Base-by-base conservation (phyloP, 2,329 filamentous ascomycete species). In the Capronia americana region DNA sequence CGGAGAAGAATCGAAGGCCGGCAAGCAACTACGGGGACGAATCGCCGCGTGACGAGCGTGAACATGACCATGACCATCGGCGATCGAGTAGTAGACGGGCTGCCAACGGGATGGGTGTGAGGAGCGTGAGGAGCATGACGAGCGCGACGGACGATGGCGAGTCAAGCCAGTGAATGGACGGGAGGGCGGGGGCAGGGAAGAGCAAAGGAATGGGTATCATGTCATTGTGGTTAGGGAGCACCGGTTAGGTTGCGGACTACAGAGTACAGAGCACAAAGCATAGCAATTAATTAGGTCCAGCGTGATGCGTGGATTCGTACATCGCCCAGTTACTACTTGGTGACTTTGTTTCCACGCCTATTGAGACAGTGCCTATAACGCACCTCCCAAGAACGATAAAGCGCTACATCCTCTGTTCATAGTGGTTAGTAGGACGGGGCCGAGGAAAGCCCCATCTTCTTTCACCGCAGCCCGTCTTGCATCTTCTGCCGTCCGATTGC, bases 1-100 rank as follows among this genome's bases (percentile, higher is more conserved):
- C 91, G 61, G 91, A 93, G 78, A 94, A 93, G 84, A 92, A 92
- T 72, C 89, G 89, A 10, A 62, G 38, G 34, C 60, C 60, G 8
- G 14, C 28, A n/a, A 32, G 60, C 53, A 34, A 56, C 17, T 38
- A 54, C 58, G 48, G 46, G 46, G 58, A 54, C 8, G 11, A 44
- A n/a, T 6, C 38, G 24, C 17, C 38, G 12, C 46, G 44, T 4
- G 58, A 54, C 32, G 58, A 61, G 24, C 44, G n/a, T 26, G 57
- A 34, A 28, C 26, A 41, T 17, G 34, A 41, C 34, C 30, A 41
- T 6, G 34, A 6, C 8, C 34, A 5, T 41, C 38, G 38, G 38
- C 38, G 38, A 44, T 44, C 14, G 38, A 17, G 38, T 7, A 44
- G 14, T n/a, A 17, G 17, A 44, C 30, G 30, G 20, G 51, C 46